These are phyloP conservation scores for Suillus alpinus DNA, from an alignment of 768 basidiomycete genomes.

Conservation along the genomic window DNA sequence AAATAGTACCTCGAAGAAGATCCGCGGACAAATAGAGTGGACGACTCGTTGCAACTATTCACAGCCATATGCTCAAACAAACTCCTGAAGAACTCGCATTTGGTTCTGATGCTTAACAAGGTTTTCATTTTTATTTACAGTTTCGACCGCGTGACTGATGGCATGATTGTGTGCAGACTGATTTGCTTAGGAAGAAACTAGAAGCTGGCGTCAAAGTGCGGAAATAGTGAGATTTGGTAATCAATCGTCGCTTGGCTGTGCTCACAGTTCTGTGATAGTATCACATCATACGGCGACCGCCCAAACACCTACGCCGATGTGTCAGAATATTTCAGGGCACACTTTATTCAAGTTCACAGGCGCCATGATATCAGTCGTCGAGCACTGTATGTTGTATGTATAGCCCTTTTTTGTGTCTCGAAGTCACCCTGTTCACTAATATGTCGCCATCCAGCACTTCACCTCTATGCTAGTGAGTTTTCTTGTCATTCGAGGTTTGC, in stretches of 20 bases:
- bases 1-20: conserved; percentile 80
- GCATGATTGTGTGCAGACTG: conserved; percentile 44
- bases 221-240: conserved; percentile 60
- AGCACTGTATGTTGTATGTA: conserved; percentile 62
- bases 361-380: conserved; percentile 59
- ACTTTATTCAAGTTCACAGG: conserved; percentile 74
- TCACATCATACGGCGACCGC: conserved; percentile 74
- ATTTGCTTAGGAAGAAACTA: conserved; percentile 71
- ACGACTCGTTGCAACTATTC: conserved; percentile 80
- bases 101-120: conserved; percentile 80
- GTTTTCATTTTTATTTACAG: conserved; percentile 31
- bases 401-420: background rate
- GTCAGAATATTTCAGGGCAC: conserved; percentile 79
- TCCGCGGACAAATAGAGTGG: conserved; percentile 71
- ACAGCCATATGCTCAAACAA: conserved; percentile 72
- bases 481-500: conserved; percentile 3
- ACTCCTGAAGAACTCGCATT: conserved; percentile 67
- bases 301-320: conserved; percentile 70
- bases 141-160: conserved; percentile 6
- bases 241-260: conserved; percentile 5
- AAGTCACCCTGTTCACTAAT: conserved; percentile 4
- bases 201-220: conserved; percentile 63
- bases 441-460: conserved; percentile 48
- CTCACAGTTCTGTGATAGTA: conserved; percentile 38
- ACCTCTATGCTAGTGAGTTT: conserved; percentile 63